Conservation (phyloP, 208 protist genomes). For the Crithidia fasciculata region DNA sequence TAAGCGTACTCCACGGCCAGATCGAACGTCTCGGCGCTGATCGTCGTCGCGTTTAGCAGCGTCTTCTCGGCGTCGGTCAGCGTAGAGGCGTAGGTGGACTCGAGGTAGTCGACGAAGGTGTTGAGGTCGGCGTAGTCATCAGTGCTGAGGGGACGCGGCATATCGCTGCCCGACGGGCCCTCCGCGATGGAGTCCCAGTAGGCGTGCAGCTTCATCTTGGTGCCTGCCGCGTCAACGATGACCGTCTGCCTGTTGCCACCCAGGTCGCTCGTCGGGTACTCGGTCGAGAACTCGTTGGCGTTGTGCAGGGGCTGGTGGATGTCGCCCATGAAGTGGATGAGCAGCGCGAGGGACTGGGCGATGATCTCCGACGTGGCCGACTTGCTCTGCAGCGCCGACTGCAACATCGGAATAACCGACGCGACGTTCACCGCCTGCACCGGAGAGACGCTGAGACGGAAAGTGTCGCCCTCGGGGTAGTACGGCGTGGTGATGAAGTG, state of each 20-base stretch:
- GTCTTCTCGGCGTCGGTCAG: slow-evolving; percentile 30
- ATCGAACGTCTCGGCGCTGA: slow-evolving; percentile 10
- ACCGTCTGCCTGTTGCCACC: slow-evolving; percentile 55
- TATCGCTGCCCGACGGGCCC: slow-evolving; percentile 8
- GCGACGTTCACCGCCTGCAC: slow-evolving; percentile 42
- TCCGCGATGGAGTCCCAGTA: slow-evolving; percentile 66
- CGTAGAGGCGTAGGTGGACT: slow-evolving; percentile 42
- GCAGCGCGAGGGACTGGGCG: slow-evolving; percentile 32
- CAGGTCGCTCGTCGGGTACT: slow-evolving; percentile 46
- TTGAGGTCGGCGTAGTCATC: slow-evolving; percentile 34
- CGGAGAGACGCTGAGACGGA: slow-evolving; percentile 22
- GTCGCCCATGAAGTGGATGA: slow-evolving; percentile 69
- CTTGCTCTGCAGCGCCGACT: slow-evolving; percentile 17
- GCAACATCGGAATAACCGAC: slow-evolving; percentile 36
- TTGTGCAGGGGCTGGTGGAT: slow-evolving; percentile 46
- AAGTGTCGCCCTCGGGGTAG: slow-evolving; percentile 21
- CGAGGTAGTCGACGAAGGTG: slow-evolving; percentile 45
- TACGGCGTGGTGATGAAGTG: slow-evolving; percentile 60
- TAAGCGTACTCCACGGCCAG: slow-evolving; percentile 33
- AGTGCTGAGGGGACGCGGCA: slow-evolving; percentile 36
- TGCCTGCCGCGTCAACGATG: slow-evolving; percentile 12
- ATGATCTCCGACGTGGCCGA: slow-evolving; percentile 8
- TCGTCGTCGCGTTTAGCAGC: neutral
- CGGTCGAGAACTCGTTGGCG: slow-evolving; percentile 33
- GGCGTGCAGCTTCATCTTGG: slow-evolving; percentile 47